Base-by-base conservation (phyloP, 2,329 filamentous ascomycete genomes). In the Aspergillus novofumigatus region DNA sequence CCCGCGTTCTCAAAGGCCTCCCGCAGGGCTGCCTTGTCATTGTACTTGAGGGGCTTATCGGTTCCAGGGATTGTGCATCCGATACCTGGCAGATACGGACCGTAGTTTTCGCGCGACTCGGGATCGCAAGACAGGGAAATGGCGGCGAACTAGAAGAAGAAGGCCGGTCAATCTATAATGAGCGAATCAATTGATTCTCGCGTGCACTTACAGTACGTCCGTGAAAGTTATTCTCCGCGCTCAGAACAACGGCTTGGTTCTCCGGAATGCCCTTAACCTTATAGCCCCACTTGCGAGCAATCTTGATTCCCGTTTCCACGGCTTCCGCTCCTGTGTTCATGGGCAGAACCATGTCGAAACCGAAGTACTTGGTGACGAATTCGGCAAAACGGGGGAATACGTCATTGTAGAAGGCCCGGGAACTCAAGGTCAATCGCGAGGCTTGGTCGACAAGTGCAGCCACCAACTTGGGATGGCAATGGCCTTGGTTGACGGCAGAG, bases 321-420 rank as follows among this genome's bases (percentile, higher is more conserved):
- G 93, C 93, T 78, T 97, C 93, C 23, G 93, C 93, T 58, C 93
- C 93, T 1, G 93, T 97, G 81, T 97, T 97, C 92, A 97, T 97
- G 63, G 93, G 93, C 74, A 97, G 78, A 35, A 96, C 91, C 93
- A 97, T 97, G 76, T 97, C 93, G 73, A 95, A 97, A 60, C 91
- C 92, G 74, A 97, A 96, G 72, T 90, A 87, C 64, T 85, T 78
- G 66, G 90, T 92, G 62, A 96, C 88, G 78, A 94, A 96, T 77
- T 96, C 88, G 6, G 93, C 93, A 82, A 96, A 97, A 63, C 89
- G 87, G 57, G 93, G 93, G 79, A 97, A 97, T 62, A 97, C 94
- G 80, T 97, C 93, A 74, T 97, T 99, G 83, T 97, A 88, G 80
- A 97, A 99, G 52, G 94, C 94, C 60, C 93, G 86, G 60, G 92